These are phyloP conservation scores for Fraxinus sp. DNA, from an alignment of 305 asterid species.

Conservation along the genomic window DNA sequence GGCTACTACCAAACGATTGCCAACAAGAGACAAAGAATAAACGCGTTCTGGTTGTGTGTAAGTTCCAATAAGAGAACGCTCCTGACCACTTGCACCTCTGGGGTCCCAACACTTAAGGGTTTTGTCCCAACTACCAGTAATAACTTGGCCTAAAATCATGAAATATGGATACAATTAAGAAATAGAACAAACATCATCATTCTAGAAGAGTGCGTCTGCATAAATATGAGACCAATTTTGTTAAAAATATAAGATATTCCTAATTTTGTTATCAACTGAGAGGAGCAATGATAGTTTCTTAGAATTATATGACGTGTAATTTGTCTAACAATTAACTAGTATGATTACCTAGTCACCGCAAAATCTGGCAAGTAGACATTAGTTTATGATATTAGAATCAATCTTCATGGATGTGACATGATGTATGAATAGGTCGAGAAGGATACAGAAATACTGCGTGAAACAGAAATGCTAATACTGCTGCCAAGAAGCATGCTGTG, in stretches of 20 bases:
- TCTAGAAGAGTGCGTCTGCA: neutral
- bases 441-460: neutral
- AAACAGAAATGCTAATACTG: neutral
- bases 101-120: constrained; percentile 97
- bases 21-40: constrained; percentile 82
- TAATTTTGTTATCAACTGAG: neutral
- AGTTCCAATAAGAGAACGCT: constrained; percentile 77
- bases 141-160: constrained; percentile 73
- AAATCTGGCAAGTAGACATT: neutral
- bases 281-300: neutral
- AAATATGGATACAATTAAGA: constrained; percentile 6
- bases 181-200: neutral
- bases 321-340: neutral
- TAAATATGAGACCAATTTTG: neutral
- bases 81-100: constrained; percentile 96
- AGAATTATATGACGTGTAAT: neutral
- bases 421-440: neutral
- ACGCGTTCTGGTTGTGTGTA: constrained; percentile 92
- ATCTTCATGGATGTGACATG: neutral
- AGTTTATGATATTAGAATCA: neutral
- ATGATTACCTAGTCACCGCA: neutral
- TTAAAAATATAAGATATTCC: neutral
- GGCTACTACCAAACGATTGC: constrained; percentile 85
- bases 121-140: constrained; percentile 98
- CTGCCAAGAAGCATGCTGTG: neutral